Percentiles rank a stretch among this genome's conserved stretches.
These are phyloP conservation scores for Hydrangea macrophylla DNA, from an alignment of 148 eudicot genomes.

Conservation along the genomic window DNA sequence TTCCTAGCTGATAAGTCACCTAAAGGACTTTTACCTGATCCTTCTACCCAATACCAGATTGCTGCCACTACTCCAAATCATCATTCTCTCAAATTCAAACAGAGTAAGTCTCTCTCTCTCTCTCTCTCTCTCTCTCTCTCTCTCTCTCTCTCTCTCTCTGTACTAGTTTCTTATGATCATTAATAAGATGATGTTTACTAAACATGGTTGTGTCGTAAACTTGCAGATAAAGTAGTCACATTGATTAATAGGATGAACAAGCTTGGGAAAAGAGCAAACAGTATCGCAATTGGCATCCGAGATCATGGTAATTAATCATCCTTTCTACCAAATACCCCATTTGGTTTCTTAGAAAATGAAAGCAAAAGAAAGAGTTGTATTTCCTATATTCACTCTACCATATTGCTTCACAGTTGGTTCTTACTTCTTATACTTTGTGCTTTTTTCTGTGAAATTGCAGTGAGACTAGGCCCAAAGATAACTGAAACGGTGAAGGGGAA, in stretches of 20 bases:
- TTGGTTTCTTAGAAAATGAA: background rate
- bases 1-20: conserved; percentile 6
- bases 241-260: conserved; percentile 15
- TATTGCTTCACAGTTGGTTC: too few relatives aligned
- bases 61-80: background rate
- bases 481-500: too few relatives aligned
- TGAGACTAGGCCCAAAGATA: conserved; percentile 19
- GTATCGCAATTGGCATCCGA: conserved; percentile 6
- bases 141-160: background rate
- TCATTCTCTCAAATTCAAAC: conserved; percentile 11
- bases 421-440: too few relatives aligned
- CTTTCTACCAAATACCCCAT: too few relatives aligned
- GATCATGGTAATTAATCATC: conserved; percentile 8
- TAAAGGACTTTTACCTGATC: conserved; percentile 14
- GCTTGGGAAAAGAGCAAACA: conserved; percentile 10
- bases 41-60: conserved; percentile 1
- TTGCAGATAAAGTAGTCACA: conserved; percentile 5
- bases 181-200: background rate
- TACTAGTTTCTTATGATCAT: background rate
- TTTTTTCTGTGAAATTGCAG: conserved; percentile 10
- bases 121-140: background rate
- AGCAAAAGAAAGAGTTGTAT: too few relatives aligned
- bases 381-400: background rate
- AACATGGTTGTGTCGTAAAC: background rate
- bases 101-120: conserved; percentile 12